Evolutionary conservation across 2,329 filamentous ascomycete species (phyloP).

Genomic region (Onygena corvina): DNA sequence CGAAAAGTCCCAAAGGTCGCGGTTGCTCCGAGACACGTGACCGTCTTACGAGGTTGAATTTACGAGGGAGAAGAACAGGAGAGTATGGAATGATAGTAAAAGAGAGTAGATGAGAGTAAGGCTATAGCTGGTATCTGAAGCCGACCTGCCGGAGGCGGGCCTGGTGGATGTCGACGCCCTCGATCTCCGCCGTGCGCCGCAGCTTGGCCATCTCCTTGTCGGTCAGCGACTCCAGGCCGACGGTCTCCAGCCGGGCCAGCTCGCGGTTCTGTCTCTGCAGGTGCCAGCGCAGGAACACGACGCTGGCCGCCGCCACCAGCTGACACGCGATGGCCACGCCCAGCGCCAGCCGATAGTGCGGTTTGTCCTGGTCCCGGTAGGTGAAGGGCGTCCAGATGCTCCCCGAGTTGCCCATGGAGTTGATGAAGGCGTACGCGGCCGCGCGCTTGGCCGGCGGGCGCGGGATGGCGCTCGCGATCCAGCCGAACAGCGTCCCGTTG

Average conservation of each 20-base stretch:
- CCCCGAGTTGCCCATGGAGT: constrained; percentile 42
- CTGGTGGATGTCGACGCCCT: constrained; percentile 40
- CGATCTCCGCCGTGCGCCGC: constrained; percentile 41
- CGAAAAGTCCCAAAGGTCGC: too few species aligned
- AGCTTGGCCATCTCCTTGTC: constrained; percentile 38
- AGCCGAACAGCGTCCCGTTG: constrained; percentile 40
- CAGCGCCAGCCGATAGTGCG: constrained; percentile 33
- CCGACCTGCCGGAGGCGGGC: constrained; percentile 44
- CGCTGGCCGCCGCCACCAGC: constrained; percentile 26
- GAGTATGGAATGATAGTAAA: too few species aligned
- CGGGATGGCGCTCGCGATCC: constrained; percentile 42
- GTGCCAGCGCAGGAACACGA: constrained; percentile 29
- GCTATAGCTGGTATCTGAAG: constrained; percentile 35
- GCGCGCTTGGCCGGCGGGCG: constrained; percentile 45
- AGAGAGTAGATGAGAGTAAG: background rate
- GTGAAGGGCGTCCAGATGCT: constrained; percentile 44
- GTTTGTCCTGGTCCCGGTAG: constrained; percentile 31
- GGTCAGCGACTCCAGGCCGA: constrained; percentile 32
- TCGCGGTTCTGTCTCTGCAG: constrained; percentile 39
- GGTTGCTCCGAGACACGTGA: too few species aligned
- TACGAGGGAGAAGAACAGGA: too few species aligned
- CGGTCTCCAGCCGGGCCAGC: constrained; percentile 41
- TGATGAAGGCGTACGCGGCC: constrained; percentile 45
- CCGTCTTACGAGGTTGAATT: too few species aligned
- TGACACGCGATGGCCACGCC: constrained; percentile 34